These are phyloP conservation scores for Podospora conica DNA, from an alignment of 495 filamentous ascomycete species.

Conservation along the genomic window DNA sequence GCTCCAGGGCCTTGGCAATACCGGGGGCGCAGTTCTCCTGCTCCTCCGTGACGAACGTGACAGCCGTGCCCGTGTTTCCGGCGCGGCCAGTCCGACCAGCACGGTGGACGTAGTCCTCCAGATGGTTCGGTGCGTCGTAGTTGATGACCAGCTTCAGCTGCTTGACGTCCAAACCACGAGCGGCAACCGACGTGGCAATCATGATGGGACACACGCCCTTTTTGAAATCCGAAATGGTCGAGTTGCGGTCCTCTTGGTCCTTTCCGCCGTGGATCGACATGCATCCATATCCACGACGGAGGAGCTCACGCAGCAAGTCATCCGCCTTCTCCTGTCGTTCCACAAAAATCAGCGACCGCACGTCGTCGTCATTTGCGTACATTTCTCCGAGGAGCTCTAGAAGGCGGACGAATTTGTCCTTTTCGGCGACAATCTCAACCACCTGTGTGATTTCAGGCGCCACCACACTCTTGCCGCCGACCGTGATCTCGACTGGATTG, in stretches of 20 bases:
- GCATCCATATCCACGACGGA: constrained; percentile 86
- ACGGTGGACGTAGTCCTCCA: constrained; percentile 97
- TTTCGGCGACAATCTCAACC: constrained; percentile 79
- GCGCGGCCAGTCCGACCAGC: constrained; percentile 92
- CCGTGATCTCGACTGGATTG: constrained; percentile 82
- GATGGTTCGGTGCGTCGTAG: constrained; percentile 91
- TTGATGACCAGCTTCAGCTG: constrained; percentile 95
- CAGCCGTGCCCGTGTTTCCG: constrained; percentile 88
- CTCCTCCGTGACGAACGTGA: constrained; percentile 88
- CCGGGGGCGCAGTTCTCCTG: constrained; percentile 87
- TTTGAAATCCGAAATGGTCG: constrained; percentile 93
- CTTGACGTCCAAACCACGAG: constrained; percentile 92
- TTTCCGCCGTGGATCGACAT: constrained; percentile 96
- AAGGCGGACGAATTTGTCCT: constrained; percentile 77
- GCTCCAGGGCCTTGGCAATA: constrained; percentile 87
- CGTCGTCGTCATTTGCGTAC: constrained; percentile 82
- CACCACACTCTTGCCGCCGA: constrained; percentile 86
- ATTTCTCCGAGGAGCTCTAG: constrained; percentile 83
- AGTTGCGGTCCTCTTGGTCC: constrained; percentile 91
- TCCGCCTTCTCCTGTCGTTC: constrained; percentile 94
- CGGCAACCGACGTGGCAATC: constrained; percentile 93
- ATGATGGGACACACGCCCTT: constrained; percentile 81
- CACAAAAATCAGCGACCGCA: constrained; percentile 85
- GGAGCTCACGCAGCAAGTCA: constrained; percentile 69
- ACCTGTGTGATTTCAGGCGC: constrained; percentile 92